phyloP scores from a whole-genome alignment of 2,329 filamentous ascomycete genomes.

The Trichocomaceae sp. region DNA sequence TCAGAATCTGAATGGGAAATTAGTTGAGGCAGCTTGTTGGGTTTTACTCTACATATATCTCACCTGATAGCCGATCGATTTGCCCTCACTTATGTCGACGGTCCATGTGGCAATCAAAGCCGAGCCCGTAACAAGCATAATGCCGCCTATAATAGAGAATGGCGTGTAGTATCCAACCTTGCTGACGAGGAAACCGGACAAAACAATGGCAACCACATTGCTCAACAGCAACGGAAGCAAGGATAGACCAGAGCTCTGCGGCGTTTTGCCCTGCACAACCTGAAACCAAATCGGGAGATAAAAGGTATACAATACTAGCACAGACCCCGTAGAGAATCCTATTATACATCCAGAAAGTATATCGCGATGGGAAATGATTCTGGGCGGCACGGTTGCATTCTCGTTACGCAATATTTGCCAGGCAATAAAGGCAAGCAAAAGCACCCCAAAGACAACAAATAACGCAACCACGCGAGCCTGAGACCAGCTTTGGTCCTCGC shows the following conservation, averaged over 20 bases:
- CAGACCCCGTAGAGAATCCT: too few species aligned
- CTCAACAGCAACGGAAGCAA: neutral
- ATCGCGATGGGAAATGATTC: neutral
- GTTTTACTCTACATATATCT: neutral
- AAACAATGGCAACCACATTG: neutral
- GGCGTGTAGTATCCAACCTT: neutral
- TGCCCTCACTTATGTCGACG: neutral
- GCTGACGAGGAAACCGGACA: neutral
- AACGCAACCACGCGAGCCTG: neutral
- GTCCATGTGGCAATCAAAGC: neutral
- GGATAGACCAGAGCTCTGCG: neutral
- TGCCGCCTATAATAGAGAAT: neutral
- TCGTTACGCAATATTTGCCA: neutral
- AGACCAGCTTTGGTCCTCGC: neutral
- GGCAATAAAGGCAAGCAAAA: neutral
- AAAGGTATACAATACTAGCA: too few species aligned
- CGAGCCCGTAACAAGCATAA: neutral
- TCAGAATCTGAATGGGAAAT: constrained; percentile 18
- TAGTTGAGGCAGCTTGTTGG: constrained; percentile 15
- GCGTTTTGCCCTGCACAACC: neutral
- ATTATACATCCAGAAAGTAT: neutral
- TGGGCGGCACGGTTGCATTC: too few species aligned
- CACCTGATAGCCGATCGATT: neutral
- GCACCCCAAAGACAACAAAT: neutral
- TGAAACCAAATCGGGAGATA: neutral